Conservation (phyloP, 1,284 basidiomycete genomes). For the Papiliotrema nemorosa region DNA sequence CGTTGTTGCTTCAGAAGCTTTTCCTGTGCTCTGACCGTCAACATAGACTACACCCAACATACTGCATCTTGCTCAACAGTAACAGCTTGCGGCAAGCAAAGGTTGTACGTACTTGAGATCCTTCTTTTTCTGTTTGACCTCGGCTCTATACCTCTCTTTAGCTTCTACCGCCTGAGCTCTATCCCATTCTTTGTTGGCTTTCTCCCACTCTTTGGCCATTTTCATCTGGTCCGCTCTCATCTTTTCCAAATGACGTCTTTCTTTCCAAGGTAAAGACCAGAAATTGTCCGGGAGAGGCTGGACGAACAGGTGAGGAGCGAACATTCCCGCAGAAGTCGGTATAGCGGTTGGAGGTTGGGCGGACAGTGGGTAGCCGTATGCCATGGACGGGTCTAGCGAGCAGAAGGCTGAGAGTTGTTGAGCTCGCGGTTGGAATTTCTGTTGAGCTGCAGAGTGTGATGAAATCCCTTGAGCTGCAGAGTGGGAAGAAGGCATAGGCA, state of each 20-base stretch:
- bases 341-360: neutral
- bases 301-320: neutral
- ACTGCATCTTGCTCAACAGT: too few relatives aligned
- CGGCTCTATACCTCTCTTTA: constrained; percentile 8
- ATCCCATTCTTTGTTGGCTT: constrained; percentile 8
- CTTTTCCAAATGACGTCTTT: constrained; percentile 1
- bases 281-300: neutral
- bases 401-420: too few relatives aligned
- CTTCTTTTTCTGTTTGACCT: constrained; percentile 11
- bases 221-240: constrained; percentile 13
- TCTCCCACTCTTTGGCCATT: constrained; percentile 12
- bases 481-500: constrained; percentile 2
- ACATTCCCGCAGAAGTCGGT: neutral
- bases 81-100: too few relatives aligned
- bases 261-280: neutral
- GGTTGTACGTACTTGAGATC: constrained; percentile 10
- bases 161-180: constrained; percentile 9
- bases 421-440: too few relatives aligned
- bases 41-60: neutral
- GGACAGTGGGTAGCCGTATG: too few relatives aligned
- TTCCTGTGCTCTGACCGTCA: constrained; percentile 7
- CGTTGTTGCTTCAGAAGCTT: constrained; percentile 8
- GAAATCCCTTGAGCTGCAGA: constrained; percentile 4
- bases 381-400: too few relatives aligned
- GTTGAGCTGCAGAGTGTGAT: neutral